Evolutionary conservation across 495 filamentous ascomycete species (phyloP), one percentile per base, ranked within the genome.

Genomic region (Tuber magnatum): DNA sequence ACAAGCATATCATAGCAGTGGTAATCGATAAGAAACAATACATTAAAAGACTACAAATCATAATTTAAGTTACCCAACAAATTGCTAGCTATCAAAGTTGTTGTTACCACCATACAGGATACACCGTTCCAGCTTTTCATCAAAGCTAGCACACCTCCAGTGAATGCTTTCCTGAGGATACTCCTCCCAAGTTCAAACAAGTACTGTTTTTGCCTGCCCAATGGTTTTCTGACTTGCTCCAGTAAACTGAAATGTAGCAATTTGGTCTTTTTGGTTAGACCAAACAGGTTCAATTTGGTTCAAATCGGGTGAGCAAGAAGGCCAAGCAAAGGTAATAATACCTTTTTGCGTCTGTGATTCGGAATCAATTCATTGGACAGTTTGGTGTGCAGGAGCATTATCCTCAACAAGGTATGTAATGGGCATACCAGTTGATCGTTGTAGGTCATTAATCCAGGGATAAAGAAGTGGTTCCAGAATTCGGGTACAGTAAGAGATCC

Each of bases 211-310:
- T 39, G 72, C 72, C 16, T 39, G 10, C 3, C 70, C 72, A 1
- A 73, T 35, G 0, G 44, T 70, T 14, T 28, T 28, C 42, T 70
- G 51, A 69, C 72, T 73, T 24, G 35, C 51, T 10, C 72, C 72
- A 22, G n/a, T 70, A 73, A 73, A 73, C 68, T 73, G 72, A 14
- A 14, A 69, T 22, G 18, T 70, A 24, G 44, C 20, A 6, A 73
- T 69, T 7, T 70, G 2, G 40, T 73, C 44, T 28, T 73, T 73
- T 41, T 70, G 12, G 9, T 73, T 18, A 38, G 0, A 16, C 72
- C 72, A 73, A 39, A 46, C 18, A 3, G 22, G 24, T n/a, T 73
- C 72, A 46, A 68, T 72, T 20, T 72, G 40, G 61, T 68, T 51
- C 4, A 72, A 1, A 72, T 72, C 71, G 1, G 46, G 46, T 39